Conservation (phyloP, 257 asterid genomes). For the Catharanthus roseus region DNA sequence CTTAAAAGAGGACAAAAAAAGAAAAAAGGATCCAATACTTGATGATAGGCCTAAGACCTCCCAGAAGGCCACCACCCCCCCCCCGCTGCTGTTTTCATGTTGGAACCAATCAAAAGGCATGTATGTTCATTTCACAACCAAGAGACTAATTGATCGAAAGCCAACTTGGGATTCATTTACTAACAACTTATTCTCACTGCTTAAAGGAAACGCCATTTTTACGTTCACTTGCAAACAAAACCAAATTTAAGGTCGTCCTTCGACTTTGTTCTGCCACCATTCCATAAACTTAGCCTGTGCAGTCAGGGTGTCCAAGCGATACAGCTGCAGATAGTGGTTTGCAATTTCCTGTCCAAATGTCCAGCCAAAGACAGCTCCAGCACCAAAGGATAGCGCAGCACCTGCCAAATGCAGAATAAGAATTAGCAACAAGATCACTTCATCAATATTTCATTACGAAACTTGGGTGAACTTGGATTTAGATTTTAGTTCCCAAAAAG, state of each 20-base stretch:
- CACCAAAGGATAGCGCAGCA: conserved; percentile 63
- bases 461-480: too few relatives aligned
- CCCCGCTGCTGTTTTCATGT: not conserved
- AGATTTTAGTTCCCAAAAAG: too few relatives aligned
- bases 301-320: conserved; percentile 59
- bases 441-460: too few relatives aligned
- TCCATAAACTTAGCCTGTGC: conserved; percentile 82
- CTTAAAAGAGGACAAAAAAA: too few relatives aligned
- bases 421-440: conserved; percentile 6
- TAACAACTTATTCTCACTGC: conserved; percentile 7
- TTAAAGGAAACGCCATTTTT: not conserved
- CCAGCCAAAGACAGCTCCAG: conserved; percentile 73
- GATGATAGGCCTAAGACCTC: not conserved
- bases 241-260: conserved; percentile 21
- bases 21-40: not conserved
- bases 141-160: not conserved
- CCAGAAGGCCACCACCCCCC: too few relatives aligned
- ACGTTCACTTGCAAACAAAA: not conserved
- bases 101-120: not conserved
- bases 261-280: conserved; percentile 82
- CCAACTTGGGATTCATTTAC: not conserved
- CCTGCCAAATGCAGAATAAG: conserved; percentile 36
- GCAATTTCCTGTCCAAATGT: conserved; percentile 75
- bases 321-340: conserved; percentile 74
- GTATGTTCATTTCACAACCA: not conserved